Evolutionary conservation across 1,139 yeast species (phyloP).

Genomic region (Diutina sp.): DNA sequence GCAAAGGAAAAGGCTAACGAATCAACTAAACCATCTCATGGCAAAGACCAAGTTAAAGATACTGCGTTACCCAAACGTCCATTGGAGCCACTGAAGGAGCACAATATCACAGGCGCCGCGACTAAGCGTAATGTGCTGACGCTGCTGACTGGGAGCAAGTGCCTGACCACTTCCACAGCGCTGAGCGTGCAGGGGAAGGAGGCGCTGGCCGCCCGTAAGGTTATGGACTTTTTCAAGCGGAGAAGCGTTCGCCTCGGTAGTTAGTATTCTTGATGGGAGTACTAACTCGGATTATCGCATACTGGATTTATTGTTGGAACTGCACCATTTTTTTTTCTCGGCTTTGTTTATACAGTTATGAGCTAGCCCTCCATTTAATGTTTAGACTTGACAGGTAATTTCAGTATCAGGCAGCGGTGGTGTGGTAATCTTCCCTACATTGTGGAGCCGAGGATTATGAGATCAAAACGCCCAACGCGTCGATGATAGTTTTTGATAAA

Average conservation of each 20-base stretch:
- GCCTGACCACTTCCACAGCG: conserved; percentile 4
- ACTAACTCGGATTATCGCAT: not conserved
- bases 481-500: too few relatives aligned
- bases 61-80: not conserved
- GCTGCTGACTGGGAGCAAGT: conserved; percentile 2
- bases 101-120: not conserved
- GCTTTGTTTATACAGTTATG: not conserved
- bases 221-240: conserved; percentile 71
- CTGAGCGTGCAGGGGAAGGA: conserved; percentile 27
- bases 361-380: not conserved
- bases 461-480: too few relatives aligned
- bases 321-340: not conserved
- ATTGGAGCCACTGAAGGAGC: not conserved
- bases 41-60: not conserved
- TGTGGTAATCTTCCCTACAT: not conserved
- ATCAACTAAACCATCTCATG: not conserved
- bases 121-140: conserved; percentile 2
- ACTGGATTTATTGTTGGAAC: not conserved
- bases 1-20: not conserved
- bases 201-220: conserved; percentile 65
- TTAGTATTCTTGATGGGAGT: not conserved
- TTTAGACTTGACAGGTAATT: not conserved
- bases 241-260: conserved; percentile 33
- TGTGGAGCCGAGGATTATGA: too few relatives aligned
- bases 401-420: not conserved